These are phyloP conservation scores for Diplotaxis tenuifolia DNA, from an alignment of 345 rosid genomes.

Conservation along the genomic window DNA sequence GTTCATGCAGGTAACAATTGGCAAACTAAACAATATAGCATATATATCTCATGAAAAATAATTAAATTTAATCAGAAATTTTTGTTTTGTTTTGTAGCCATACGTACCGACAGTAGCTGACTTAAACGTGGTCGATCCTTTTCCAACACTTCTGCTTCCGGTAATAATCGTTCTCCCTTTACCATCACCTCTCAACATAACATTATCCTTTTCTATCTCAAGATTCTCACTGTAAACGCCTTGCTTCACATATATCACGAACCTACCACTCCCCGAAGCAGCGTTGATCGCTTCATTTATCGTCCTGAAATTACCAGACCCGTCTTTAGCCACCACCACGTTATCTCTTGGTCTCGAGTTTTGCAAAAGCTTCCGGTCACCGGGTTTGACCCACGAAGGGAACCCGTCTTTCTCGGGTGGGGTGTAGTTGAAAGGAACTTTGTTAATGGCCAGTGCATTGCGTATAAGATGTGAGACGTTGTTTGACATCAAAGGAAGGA, in stretches of 20 bases:
- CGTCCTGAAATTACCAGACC: conserved; percentile 70
- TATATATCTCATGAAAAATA: neutral
- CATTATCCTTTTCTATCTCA: conserved; percentile 52
- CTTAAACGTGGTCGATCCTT: conserved; percentile 76
- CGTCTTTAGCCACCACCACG: conserved; percentile 81
- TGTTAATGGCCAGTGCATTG: conserved; percentile 66
- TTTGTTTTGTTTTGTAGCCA: neutral
- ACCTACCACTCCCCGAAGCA: conserved; percentile 64
- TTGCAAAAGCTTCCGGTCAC: conserved; percentile 78
- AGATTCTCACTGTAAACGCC: conserved; percentile 72
- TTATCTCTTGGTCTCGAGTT: conserved; percentile 49
- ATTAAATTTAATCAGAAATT: neutral
- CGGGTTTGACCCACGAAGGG: conserved; percentile 72
- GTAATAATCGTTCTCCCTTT: conserved; percentile 67
- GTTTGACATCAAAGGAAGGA: conserved; percentile 69
- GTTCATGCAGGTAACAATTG: conserved; percentile 18
- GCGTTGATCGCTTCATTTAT: conserved; percentile 59
- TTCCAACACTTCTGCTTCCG: conserved; percentile 82
- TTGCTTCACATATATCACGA: conserved; percentile 66
- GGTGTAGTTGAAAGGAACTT: conserved; percentile 45
- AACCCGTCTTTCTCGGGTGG: conserved; percentile 52
- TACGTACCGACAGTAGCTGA: conserved; percentile 91
- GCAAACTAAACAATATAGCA: neutral
- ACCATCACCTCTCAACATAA: conserved; percentile 88
- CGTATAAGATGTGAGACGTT: conserved; percentile 68